A percentile compares a stretch with the other conserved stretches of the same genome.
phyloP scores from a whole-genome alignment of 345 rosid species.

The Eucalyptus dawsonii region DNA sequence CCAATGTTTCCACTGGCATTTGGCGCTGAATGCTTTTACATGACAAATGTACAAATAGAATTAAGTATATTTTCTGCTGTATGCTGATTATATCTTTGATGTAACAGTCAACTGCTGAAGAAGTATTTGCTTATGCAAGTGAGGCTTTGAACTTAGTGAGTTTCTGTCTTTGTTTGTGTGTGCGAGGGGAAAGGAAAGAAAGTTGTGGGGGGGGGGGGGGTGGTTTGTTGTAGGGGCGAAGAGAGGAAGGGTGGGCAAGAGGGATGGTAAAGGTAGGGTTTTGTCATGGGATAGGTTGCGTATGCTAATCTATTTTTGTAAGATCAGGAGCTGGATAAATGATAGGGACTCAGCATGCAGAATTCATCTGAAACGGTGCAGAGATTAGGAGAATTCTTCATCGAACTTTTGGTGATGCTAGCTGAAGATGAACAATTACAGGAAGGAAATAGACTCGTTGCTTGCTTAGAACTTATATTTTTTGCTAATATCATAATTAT shows the following conservation, averaged over 20 bases:
- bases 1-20: too few relatives aligned
- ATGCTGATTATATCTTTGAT: too few relatives aligned
- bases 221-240: background rate
- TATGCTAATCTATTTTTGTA: background rate
- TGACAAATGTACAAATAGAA: too few relatives aligned
- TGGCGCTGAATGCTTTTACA: too few relatives aligned
- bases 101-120: too few relatives aligned
- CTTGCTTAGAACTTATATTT: background rate
- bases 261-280: background rate
- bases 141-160: too few relatives aligned
- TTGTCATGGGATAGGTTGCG: background rate
- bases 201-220: rapidly evolving
- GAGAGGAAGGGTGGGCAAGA: background rate
- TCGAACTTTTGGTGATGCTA: background rate
- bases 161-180: too few relatives aligned
- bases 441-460: background rate
- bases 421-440: background rate
- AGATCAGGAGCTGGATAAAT: background rate
- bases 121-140: too few relatives aligned
- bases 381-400: background rate
- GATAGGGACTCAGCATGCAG: too few relatives aligned
- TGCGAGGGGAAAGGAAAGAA: background rate
- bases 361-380: background rate
- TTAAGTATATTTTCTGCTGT: too few relatives aligned
- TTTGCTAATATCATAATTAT: background rate